These are phyloP conservation scores for Cladosporium sp. DNA, from an alignment of 2,329 filamentous ascomycete species.

Conservation along the genomic window DNA sequence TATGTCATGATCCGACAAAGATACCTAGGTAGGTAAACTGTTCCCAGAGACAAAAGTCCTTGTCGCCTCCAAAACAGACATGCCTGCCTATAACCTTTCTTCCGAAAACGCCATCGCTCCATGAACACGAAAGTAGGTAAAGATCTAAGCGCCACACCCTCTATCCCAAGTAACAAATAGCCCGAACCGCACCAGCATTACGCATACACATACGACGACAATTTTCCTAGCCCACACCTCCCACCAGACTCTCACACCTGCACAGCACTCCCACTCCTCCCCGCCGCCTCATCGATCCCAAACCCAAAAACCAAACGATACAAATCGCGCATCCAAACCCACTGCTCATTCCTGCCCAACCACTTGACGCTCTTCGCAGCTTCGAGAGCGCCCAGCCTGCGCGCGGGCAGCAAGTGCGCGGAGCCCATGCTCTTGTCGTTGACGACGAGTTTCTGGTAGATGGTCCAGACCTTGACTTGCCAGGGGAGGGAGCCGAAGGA, in stretches of 20 bases:
- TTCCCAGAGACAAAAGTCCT: too few relatives aligned
- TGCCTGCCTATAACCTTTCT: too few relatives aligned
- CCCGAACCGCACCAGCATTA: too few relatives aligned
- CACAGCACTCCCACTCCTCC: slow-evolving; percentile 56
- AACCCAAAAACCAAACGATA: slow-evolving; percentile 83
- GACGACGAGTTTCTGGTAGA: slow-evolving; percentile 75
- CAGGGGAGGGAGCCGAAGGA: slow-evolving; percentile 70
- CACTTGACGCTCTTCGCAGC: slow-evolving; percentile 73
- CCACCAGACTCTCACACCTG: slow-evolving; percentile 16
- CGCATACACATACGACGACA: too few relatives aligned
- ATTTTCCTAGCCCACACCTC: not conserved
- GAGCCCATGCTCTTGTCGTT: slow-evolving; percentile 64
- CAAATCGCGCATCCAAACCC: slow-evolving; percentile 74
- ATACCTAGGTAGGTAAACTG: too few relatives aligned
- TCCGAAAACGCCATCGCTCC: too few relatives aligned
- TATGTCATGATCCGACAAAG: too few relatives aligned
- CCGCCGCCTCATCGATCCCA: slow-evolving; percentile 69
- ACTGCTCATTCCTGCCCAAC: slow-evolving; percentile 68
- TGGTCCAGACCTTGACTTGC: slow-evolving; percentile 67
- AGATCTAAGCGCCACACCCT: too few relatives aligned
- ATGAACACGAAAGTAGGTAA: too few relatives aligned
- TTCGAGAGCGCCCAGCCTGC: slow-evolving; percentile 66
- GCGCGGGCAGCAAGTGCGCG: slow-evolving; percentile 50
- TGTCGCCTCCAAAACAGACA: too few relatives aligned
- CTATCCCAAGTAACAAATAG: too few relatives aligned